Evolutionary conservation across 2,329 filamentous ascomycete species (phyloP), one percentile per base, ranked within the genome.

Genomic region (Botryotinia narcissicola): DNA sequence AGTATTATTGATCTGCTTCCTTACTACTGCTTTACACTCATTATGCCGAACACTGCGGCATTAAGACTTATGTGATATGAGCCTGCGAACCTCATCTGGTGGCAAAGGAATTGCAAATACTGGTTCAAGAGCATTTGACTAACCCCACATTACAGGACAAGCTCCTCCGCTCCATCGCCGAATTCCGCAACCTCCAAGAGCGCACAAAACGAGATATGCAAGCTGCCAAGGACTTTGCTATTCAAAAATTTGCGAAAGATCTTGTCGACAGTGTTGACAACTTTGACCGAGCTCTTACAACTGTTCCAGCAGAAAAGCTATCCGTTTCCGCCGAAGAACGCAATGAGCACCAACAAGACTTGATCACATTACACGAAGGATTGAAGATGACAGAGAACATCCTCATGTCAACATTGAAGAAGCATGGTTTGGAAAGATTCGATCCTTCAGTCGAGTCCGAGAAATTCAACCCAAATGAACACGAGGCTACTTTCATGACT

Each of bases 181-280:
- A 99, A 80, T 98, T 97, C 89, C 94, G 94, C 82, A 99, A 98
- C 85, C 92, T 99, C 70, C 95, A 98, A 86, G 94, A 98, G 81
- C 93, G 96, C 81, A 97, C 94, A 61, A 89, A 91, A 83, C 94
- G 96, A 81, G 96, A 99, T 78, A 91, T 97, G 82, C 93, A 96
- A 84, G 85, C 89, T 32, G 93, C 95, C 32, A 91, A 92, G 79
- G 93, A 97, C 84, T 99, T 97, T 80, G 96, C 95, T 80, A 96
- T 99, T 80, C 94, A 97, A 82, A 86, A 91, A 78, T 98, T 99
- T 84, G 94, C 95, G 81, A 92, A 94, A 83, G 96, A 99, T 84
- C 91, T 99, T 63, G 90, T 98, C 78, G 96, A 99, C 83, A 94
- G 90, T 81, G 91, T 99, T 80, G 96, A 99, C 85, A 99, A 98